phyloP scores from a whole-genome alignment of 2,329 filamentous ascomycete species.

The Triangularia verruculosa region DNA sequence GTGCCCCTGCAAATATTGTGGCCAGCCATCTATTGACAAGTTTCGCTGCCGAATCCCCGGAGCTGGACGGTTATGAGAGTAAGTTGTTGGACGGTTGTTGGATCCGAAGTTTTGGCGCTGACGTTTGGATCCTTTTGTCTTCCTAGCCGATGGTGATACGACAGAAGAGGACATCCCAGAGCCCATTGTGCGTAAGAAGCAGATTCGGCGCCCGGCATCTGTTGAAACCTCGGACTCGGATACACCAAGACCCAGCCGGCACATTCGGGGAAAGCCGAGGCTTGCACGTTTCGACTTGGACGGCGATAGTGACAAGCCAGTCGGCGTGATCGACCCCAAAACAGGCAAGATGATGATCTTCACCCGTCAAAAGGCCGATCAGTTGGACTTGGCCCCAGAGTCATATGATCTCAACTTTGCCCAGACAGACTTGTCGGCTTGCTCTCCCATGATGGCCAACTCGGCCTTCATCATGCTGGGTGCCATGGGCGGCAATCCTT shows the following conservation, averaged over 20 bases:
- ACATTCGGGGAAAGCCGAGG: constrained; percentile 48
- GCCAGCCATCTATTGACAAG: constrained; percentile 30
- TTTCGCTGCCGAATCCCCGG: constrained; percentile 36
- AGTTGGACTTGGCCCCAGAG: constrained; percentile 53
- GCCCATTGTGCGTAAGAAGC: constrained; percentile 48
- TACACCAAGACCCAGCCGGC: constrained; percentile 43
- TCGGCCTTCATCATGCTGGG: constrained; percentile 77
- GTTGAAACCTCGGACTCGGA: constrained; percentile 51
- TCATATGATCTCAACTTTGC: constrained; percentile 51
- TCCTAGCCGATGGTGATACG: constrained; percentile 57
- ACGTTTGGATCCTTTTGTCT: constrained; percentile 28
- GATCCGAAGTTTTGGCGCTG: constrained; percentile 34
- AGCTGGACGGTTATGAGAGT: constrained; percentile 59
- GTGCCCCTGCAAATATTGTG: constrained; percentile 34
- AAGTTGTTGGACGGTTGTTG: constrained; percentile 38
- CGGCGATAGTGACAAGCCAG: constrained; percentile 53
- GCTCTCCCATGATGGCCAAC: constrained; percentile 61
- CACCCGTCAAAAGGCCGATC: constrained; percentile 49
- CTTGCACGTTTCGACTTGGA: constrained; percentile 55
- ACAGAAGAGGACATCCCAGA: constrained; percentile 59
- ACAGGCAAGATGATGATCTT: constrained; percentile 64
- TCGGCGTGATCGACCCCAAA: constrained; percentile 55
- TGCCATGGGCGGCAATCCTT: constrained; percentile 60
- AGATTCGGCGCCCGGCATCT: constrained; percentile 33
- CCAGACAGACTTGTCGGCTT: constrained; percentile 36